Percentiles rank a stretch among this genome's conserved stretches.
Evolutionary conservation across 306 rosid species (phyloP).

Genomic region (Quercus alba): DNA sequence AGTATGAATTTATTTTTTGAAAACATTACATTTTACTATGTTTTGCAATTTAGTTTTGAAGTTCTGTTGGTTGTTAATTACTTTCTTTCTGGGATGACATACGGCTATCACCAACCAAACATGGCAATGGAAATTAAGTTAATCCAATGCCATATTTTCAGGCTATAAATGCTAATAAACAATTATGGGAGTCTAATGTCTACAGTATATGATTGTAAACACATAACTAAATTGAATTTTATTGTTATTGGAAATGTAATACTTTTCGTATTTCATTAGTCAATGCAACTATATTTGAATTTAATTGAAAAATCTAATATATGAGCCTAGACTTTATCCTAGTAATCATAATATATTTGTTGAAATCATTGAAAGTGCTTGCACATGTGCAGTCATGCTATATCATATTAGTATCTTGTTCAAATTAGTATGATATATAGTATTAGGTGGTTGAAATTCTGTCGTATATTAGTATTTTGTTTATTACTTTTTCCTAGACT

Average conservation of each 20-base stretch:
- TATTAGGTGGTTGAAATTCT: no score
- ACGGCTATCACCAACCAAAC: background rate
- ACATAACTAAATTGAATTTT: background rate
- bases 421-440: no score
- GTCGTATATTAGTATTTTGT: background rate
- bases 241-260: no score
- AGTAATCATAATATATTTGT: background rate
- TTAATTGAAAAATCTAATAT: background rate
- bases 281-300: no score
- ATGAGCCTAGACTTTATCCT: background rate
- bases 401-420: background rate
- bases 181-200: background rate
- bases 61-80: background rate
- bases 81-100: background rate
- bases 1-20: no score
- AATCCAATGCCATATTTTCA: background rate
- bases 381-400: background rate
- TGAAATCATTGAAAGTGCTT: background rate
- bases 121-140: background rate
- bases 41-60: background rate
- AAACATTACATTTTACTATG: no score
- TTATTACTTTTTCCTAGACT: background rate
- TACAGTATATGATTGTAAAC: background rate
- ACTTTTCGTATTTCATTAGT: no score
- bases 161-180: background rate